Evolutionary conservation across 1,284 basidiomycete species (phyloP), one percentile per base, ranked within the genome.

Genomic region (Ustanciosporium gigantosporum): DNA sequence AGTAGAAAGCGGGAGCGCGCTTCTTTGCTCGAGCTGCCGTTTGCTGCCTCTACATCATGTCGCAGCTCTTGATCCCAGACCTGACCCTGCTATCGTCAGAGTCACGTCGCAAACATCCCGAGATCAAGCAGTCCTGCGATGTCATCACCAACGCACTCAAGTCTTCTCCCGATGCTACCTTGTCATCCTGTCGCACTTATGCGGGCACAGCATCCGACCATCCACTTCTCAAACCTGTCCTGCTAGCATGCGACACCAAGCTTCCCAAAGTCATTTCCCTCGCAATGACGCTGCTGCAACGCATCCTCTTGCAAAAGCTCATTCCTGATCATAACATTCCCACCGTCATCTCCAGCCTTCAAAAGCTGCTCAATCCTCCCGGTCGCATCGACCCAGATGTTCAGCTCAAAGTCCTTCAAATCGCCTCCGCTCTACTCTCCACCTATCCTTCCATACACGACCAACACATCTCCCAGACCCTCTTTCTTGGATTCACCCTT

Each of bases 181-280:
- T 65, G 23, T 41, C 53, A 25, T 42, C 53, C 9, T 48, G 36
- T 9, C 46, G 39, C 20, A 5, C 34, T 19, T 46, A 53, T 46
- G 31, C 38, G 27, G 31, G 39, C 43, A 41, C 51, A 37, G 25
- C 55, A 3, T 40, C 36, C 20, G 62, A 69, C 21, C 88, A 90
- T 82, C 84, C 86, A 21, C 83, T 97, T 20, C 83, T 97, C 23
- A 83, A 85, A 39, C 93, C 95, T 0, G 87, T 98, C 3, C 90
- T 93, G 72, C 90, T 95, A 83, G 92, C 91, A 40, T 94, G 92
- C 76, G 86, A 88, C 36, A 95, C 91, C 9, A 91, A 89, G 80
- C 90, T 92, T 64, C 86, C 89, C 3, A 97, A 97, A 82, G 89
- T 96, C 38, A 88, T 96, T 41, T 88, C 88, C 1, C 90, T 97